Conservation (phyloP, 371 early-diverging fungal genomes). For the Lichtheimia ornata region DNA sequence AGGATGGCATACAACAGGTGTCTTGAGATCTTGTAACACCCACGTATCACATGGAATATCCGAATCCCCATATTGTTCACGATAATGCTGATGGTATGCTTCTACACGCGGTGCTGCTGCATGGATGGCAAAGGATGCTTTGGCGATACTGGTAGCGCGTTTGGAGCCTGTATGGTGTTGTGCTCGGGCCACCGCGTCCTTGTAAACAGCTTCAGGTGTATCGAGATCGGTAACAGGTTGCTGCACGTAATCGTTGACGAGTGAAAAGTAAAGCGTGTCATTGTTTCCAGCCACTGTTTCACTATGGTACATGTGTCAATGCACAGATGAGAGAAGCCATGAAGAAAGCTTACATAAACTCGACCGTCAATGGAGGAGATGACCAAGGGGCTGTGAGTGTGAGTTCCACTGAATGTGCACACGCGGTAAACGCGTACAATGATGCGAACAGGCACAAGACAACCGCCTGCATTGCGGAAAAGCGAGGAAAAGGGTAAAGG, state of each 20-base stretch:
- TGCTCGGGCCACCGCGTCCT: slow-evolving; percentile 39
- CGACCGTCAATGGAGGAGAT: slow-evolving; percentile 57
- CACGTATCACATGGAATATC: slow-evolving; percentile 49
- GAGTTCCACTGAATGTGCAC: slow-evolving; percentile 55
- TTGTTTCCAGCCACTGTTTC: slow-evolving; percentile 68
- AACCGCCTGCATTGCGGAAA: slow-evolving; percentile 1
- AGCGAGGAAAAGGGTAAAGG: not conserved
- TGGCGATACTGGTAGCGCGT: slow-evolving; percentile 35
- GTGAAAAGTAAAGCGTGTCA: slow-evolving; percentile 57
- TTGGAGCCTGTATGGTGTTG: slow-evolving; percentile 22
- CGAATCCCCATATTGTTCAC: slow-evolving; percentile 55
- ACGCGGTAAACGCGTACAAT: slow-evolving; percentile 1
- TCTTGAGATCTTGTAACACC: slow-evolving; percentile 21
- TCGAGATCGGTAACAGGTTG: slow-evolving; percentile 7
- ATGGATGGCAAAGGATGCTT: slow-evolving; percentile 68
- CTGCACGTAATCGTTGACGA: slow-evolving; percentile 53
- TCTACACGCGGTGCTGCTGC: slow-evolving; percentile 77
- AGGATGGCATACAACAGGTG: slow-evolving; percentile 58
- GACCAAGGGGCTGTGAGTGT: slow-evolving; percentile 61
- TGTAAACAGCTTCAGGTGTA: slow-evolving; percentile 48
- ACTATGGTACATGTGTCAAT: slow-evolving; percentile 20
- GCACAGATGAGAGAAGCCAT: slow-evolving; percentile 1
- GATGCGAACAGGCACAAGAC: not conserved
- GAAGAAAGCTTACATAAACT: slow-evolving; percentile 57
- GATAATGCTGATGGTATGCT: slow-evolving; percentile 80